Evolutionary conservation across 2,329 filamentous ascomycete species (phyloP).

Genomic region (Exophiala bonariae): DNA sequence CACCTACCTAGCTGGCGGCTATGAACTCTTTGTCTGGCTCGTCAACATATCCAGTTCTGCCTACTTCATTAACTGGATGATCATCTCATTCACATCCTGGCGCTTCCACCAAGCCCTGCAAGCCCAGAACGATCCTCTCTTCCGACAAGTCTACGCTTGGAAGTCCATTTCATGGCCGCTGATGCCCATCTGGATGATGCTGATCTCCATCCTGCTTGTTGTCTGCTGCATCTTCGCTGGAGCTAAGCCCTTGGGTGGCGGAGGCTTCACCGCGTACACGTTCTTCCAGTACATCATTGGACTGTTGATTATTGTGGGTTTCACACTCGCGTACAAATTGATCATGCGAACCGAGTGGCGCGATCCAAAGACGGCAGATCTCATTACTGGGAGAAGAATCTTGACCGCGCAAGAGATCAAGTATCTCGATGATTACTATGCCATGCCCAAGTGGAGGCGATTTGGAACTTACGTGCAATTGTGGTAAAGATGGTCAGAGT

Average conservation of each 20-base stretch:
- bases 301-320: conserved; percentile 28
- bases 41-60: conserved; percentile 33
- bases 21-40: conserved; percentile 31
- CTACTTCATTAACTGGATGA: conserved; percentile 37
- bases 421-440: conserved; percentile 29
- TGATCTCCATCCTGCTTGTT: conserved; percentile 25
- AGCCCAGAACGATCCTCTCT: conserved; percentile 31
- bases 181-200: conserved; percentile 31
- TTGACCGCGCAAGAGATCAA: conserved; percentile 27
- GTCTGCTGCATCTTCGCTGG: conserved; percentile 20
- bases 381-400: conserved; percentile 25
- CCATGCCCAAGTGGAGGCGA: conserved; percentile 26
- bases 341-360: conserved; percentile 26
- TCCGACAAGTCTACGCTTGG: conserved; percentile 32
- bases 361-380: conserved; percentile 26
- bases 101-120: conserved; percentile 34
- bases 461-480: conserved; percentile 25
- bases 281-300: conserved; percentile 33
- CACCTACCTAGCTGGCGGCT: conserved; percentile 12
- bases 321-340: conserved; percentile 29
- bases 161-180: conserved; percentile 31
- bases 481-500: conserved; percentile 13
- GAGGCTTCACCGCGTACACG: conserved; percentile 20
- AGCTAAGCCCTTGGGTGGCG: conserved; percentile 16
- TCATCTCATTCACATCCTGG: conserved; percentile 34